A percentile compares a stretch with the other conserved stretches of the same genome.
These are phyloP conservation scores for Eucalyptus dawsonii DNA, from an alignment of 345 rosid genomes.

Conservation along the genomic window DNA sequence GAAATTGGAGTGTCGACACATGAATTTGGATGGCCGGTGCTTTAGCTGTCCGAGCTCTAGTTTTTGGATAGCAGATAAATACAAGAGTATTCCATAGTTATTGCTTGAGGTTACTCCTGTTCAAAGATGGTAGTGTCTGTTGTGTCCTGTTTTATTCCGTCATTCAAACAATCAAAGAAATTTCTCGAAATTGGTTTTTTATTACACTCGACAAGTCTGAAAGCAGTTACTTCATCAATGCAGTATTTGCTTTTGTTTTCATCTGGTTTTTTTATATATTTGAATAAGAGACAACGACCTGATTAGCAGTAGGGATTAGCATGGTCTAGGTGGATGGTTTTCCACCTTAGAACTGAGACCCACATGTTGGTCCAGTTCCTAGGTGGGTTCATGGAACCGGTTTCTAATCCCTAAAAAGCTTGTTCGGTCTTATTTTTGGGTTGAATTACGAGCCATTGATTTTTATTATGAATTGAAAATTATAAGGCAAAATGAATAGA, in stretches of 20 bases:
- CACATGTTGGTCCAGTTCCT: fast-evolving
- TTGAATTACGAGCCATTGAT: too few species aligned
- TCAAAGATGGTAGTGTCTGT: background rate
- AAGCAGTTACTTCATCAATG: background rate
- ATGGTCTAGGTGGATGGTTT: too few species aligned
- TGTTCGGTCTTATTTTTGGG: too few species aligned
- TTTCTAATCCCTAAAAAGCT: too few species aligned
- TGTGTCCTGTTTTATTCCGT: background rate
- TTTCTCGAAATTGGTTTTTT: background rate
- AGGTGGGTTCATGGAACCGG: fast-evolving
- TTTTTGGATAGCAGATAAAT: background rate
- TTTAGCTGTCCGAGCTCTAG: background rate
- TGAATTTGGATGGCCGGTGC: background rate
- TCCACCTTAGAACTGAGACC: fast-evolving
- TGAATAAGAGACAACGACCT: background rate
- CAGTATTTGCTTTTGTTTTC: background rate
- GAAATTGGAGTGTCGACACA: background rate
- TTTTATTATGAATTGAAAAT: too few species aligned
- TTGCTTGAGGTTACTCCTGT: background rate
- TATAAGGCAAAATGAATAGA: too few species aligned
- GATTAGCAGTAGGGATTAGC: too few species aligned
- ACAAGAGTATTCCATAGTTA: background rate
- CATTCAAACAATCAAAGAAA: background rate
- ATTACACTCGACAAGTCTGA: background rate
- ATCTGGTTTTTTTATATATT: background rate